Percentiles rank a stretch among this genome's conserved stretches.
These are phyloP conservation scores for Amaranthus tricolor DNA, from an alignment of 179 eudicot genomes.

Conservation along the genomic window DNA sequence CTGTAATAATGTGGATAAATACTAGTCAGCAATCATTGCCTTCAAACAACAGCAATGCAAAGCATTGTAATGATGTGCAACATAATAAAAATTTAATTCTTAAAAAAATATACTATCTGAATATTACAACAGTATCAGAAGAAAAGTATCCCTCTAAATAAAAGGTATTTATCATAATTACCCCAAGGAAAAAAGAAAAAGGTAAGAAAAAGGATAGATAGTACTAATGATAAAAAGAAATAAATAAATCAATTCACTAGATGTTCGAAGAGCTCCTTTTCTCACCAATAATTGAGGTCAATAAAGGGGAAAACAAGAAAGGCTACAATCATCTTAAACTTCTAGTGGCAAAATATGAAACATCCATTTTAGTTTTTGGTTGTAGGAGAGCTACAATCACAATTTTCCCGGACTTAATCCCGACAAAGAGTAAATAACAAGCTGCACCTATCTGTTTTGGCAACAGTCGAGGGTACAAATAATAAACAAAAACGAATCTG, in stretches of 20 bases:
- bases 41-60: no score
- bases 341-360: conserved; percentile 44
- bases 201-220: no score
- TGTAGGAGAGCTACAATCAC: conserved; percentile 63
- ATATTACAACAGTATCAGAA: conserved; percentile 9
- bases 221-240: conserved; percentile 23
- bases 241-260: conserved; percentile 37
- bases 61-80: no score
- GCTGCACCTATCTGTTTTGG: conserved; percentile 35
- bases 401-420: conserved; percentile 36
- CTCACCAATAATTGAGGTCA: conserved; percentile 24
- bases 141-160: conserved; percentile 5
- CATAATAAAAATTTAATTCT: no score
- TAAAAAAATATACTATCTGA: no score
- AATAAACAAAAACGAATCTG: conserved; percentile 41
- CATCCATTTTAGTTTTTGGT: conserved; percentile 33
- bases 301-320: conserved; percentile 17
- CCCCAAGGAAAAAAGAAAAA: background rate
- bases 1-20: no score
- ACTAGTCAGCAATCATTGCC: no score
- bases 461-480: conserved; percentile 28
- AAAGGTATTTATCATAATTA: conserved; percentile 16
- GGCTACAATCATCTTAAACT: conserved; percentile 34
- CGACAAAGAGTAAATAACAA: conserved; percentile 30
- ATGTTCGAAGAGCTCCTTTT: conserved; percentile 24